phyloP scores from a whole-genome alignment of 345 rosid species.

The Schrenkiella parvula region DNA sequence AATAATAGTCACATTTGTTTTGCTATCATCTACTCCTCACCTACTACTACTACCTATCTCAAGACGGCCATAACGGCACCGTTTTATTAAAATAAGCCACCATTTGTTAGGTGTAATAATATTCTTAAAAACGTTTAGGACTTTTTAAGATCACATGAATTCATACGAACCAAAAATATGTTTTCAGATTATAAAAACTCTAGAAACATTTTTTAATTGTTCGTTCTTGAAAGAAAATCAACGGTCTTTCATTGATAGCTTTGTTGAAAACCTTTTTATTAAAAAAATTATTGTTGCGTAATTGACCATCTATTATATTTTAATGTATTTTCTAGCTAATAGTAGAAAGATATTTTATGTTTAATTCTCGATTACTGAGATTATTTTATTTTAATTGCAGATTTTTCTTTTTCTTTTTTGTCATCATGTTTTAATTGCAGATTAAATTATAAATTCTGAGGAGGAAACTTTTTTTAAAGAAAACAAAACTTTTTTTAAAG shows the following conservation, averaged over 20 bases:
- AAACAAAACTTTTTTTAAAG: too few species aligned
- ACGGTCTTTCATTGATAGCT: not conserved
- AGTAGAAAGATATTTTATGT: not conserved
- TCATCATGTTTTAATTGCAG: too few species aligned
- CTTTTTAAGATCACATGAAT: not conserved
- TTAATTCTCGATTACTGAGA: not conserved
- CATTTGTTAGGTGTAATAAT: not conserved
- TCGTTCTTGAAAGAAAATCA: not conserved
- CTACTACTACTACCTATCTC: not conserved
- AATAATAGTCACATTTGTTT: not conserved
- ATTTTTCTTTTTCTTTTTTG: too few species aligned
- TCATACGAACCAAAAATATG: not conserved
- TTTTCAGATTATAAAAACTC: not conserved
- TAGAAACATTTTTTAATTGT: not conserved
- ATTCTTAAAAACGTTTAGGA: not conserved
- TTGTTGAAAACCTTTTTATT: not conserved
- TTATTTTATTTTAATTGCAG: not conserved
- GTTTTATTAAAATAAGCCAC: not conserved
- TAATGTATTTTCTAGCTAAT: not conserved
- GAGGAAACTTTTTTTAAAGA: not conserved
- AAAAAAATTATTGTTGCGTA: not conserved
- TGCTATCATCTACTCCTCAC: not conserved
- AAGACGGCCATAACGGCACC: not conserved
- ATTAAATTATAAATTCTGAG: not conserved
- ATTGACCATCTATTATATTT: conserved; percentile 13